These are phyloP conservation scores for Mortierella claussenii DNA, from an alignment of 192 early-diverging fungal genomes.

Conservation along the genomic window DNA sequence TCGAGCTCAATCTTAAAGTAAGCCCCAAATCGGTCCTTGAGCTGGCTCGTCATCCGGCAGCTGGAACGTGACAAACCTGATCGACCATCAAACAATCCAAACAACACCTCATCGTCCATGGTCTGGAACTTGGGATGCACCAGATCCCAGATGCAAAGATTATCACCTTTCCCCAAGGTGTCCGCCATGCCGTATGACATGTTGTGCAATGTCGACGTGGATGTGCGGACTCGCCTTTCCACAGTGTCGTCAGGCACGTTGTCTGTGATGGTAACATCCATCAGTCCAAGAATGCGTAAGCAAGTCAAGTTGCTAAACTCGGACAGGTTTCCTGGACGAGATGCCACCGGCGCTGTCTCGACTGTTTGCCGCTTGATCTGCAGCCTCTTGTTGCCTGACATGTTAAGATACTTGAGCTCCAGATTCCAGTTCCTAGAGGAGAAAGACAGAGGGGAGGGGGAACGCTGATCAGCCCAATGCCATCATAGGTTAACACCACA, in stretches of 20 bases:
- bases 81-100: slow-evolving; percentile 88
- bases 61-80: slow-evolving; percentile 60
- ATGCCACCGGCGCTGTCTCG: slow-evolving; percentile 45
- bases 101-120: slow-evolving; percentile 88
- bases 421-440: slow-evolving; percentile 84
- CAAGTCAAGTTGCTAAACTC: slow-evolving; percentile 83
- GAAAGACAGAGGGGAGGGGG: neutral
- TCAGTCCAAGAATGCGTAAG: slow-evolving; percentile 83
- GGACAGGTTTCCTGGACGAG: slow-evolving; percentile 66
- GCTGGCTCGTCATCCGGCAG: slow-evolving; percentile 69
- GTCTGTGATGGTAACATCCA: slow-evolving; percentile 85
- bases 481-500: neutral
- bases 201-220: slow-evolving; percentile 81
- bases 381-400: slow-evolving; percentile 90
- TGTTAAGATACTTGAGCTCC: slow-evolving; percentile 90
- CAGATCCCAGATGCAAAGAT: slow-evolving; percentile 86
- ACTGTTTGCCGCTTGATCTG: slow-evolving; percentile 80
- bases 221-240: slow-evolving; percentile 84
- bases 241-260: slow-evolving; percentile 83
- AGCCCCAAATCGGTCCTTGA: slow-evolving; percentile 76
- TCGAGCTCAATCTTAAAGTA: slow-evolving; percentile 81
- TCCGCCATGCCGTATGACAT: slow-evolving; percentile 93
- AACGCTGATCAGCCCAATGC: neutral
- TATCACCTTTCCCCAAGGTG: slow-evolving; percentile 73
- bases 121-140: slow-evolving; percentile 86